These are phyloP conservation scores for Arachnomyces sp. DNA, from an alignment of 2,329 filamentous ascomycete genomes.

Conservation along the genomic window DNA sequence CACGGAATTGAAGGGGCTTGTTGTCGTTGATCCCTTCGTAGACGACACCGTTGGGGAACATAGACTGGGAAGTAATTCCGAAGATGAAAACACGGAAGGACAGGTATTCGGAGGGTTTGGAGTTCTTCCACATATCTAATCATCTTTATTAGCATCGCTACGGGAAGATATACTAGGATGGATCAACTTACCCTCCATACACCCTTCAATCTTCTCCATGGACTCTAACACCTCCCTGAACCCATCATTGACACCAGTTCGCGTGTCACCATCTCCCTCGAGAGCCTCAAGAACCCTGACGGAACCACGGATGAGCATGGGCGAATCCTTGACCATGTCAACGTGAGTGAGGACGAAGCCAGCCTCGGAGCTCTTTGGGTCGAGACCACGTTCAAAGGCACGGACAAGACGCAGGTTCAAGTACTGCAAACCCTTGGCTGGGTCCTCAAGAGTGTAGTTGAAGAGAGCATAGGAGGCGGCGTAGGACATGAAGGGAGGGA, in stretches of 20 bases:
- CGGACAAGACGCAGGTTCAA: slow-evolving; percentile 72
- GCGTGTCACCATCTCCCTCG: slow-evolving; percentile 38
- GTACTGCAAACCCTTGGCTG: slow-evolving; percentile 48
- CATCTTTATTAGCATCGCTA: slow-evolving; percentile 1
- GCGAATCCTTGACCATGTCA: slow-evolving; percentile 87
- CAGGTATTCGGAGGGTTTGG: slow-evolving; percentile 74
- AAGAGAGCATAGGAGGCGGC: slow-evolving; percentile 56
- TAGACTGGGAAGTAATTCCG: slow-evolving; percentile 83
- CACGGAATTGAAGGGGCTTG: slow-evolving; percentile 72
- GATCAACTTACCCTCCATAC: slow-evolving; percentile 61
- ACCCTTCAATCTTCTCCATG: slow-evolving; percentile 63
- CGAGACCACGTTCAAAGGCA: slow-evolving; percentile 82
- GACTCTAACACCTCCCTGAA: slow-evolving; percentile 55
- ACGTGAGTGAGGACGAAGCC: slow-evolving; percentile 95
- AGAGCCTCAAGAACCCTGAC: slow-evolving; percentile 58
- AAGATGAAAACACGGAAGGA: slow-evolving; percentile 96
- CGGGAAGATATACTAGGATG: neutral
- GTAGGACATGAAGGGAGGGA: slow-evolving; percentile 90
- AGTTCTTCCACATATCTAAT: slow-evolving; percentile 79
- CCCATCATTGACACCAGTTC: slow-evolving; percentile 56
- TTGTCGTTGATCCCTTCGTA: slow-evolving; percentile 73
- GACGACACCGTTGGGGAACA: slow-evolving; percentile 87
- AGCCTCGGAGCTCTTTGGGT: slow-evolving; percentile 80
- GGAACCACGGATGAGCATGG: slow-evolving; percentile 65
- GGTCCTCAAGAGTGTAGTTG: slow-evolving; percentile 56